These are phyloP conservation scores for Trichosanthes cucumerina DNA, from an alignment of 306 rosid genomes.

Conservation along the genomic window DNA sequence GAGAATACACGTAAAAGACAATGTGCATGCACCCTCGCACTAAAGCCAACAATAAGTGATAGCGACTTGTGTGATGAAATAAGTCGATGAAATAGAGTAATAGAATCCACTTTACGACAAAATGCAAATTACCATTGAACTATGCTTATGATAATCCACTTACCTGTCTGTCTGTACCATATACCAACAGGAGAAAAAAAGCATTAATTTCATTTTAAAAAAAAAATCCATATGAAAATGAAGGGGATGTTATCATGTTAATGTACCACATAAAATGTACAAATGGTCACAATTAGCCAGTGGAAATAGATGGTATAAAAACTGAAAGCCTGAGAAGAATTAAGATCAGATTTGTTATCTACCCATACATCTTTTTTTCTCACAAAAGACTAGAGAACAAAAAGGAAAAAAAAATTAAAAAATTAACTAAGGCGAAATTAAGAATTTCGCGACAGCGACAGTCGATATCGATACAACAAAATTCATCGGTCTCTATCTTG, in stretches of 20 bases:
- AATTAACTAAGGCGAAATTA: neutral
- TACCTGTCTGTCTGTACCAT: too few relatives aligned
- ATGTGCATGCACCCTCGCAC: too few relatives aligned
- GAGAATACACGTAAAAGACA: too few relatives aligned
- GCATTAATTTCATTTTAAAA: neutral
- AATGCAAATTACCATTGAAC: too few relatives aligned
- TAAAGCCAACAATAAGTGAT: too few relatives aligned
- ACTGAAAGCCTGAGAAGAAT: neutral
- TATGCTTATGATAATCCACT: too few relatives aligned
- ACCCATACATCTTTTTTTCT: neutral
- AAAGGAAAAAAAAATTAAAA: neutral
- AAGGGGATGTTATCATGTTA: neutral
- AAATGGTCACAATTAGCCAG: neutral
- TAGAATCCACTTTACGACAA: too few relatives aligned
- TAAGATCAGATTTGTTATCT: conserved; percentile 5
- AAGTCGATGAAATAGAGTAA: too few relatives aligned
- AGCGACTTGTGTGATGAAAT: too few relatives aligned
- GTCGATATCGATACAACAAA: conserved; percentile 1
- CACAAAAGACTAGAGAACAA: neutral
- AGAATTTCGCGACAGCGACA: neutral
- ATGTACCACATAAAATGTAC: conserved; percentile 2
- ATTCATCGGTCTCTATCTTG: neutral
- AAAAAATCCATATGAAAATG: neutral
- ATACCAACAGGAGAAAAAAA: neutral
- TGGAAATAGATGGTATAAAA: neutral